Evolutionary conservation across 2,329 filamentous ascomycete genomes (phyloP), one percentile per base, ranked within the genome.

Genomic region (Phyllosticta paracitricarpa): DNA sequence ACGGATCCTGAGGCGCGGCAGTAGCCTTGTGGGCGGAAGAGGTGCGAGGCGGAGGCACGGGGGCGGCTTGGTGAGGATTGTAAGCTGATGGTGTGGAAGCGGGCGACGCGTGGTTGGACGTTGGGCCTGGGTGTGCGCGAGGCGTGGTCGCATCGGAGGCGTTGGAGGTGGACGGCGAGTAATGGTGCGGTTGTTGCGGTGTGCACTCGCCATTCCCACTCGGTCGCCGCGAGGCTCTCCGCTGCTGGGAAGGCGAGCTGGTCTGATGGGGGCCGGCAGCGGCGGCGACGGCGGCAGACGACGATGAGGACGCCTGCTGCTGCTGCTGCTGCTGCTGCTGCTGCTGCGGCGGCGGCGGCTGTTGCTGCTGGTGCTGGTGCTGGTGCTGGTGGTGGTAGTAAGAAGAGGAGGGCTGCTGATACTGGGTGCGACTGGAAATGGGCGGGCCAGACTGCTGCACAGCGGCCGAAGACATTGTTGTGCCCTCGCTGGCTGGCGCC

Each of bases 11-110:
- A 33, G 67, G 63, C 25, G 64, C 58, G 12, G 67, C 58, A 57
- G 75, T 69, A 65, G 71, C 72, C 77, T 78, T 81, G 65, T 85
- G 83, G 65, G 85, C 88, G 53, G 90, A 94, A 14, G 91, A 95
- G 7, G 89, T 92, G 69, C 91, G 84, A 40, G 89, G 89, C 56
- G 89, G 67, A 56, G 78, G 91, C 61, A 88, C 86, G 67, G 88
- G 84, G 30, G 74, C 74, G 62, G 75, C 77, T 7, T 65, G 63
- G 84, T 74, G 79, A 83, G 75, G 76, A 82, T 76, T 79, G 78
- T 69, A 80, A 79, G 68, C 82, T 81, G 64, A 79, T 76, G 61
- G 77, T 69, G 73, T 70, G 65, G 75, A 71, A 64, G 72, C 68
- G 61, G 78, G 73, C 52, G 78, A 75, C 55, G 72, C 69, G 71